Percentiles rank a stretch among this genome's conserved stretches.
These are phyloP conservation scores for Phytophthora pisi DNA, from an alignment of 352 stramenopile species.

Conservation along the genomic window DNA sequence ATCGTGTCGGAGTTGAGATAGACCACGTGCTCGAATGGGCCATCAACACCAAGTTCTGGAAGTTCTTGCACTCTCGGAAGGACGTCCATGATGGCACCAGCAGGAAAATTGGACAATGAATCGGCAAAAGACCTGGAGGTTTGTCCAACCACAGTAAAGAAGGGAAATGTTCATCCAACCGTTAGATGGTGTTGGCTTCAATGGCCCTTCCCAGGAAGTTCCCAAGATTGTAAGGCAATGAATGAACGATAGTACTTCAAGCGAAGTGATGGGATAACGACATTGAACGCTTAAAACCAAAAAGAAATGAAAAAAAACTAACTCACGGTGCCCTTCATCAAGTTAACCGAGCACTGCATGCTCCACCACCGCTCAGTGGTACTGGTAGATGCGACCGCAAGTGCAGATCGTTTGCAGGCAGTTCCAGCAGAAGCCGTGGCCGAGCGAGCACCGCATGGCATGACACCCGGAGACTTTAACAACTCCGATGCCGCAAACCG, in stretches of 20 bases:
- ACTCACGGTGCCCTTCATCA: not conserved
- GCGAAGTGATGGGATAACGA: not conserved
- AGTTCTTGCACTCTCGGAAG: slow-evolving; percentile 21
- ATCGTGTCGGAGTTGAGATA: slow-evolving; percentile 19
- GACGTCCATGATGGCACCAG: slow-evolving; percentile 23
- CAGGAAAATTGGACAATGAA: slow-evolving; percentile 14
- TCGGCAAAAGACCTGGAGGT: not conserved
- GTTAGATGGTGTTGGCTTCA: not conserved
- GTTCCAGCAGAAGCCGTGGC: slow-evolving; percentile 51
- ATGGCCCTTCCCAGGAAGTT: slow-evolving; percentile 2
- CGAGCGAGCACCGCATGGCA: slow-evolving; percentile 41
- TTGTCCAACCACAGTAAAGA: not conserved
- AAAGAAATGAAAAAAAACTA: not conserved
- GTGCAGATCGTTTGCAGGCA: slow-evolving; percentile 32
- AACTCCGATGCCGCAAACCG: slow-evolving; percentile 61
- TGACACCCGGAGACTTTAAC: slow-evolving; percentile 56
- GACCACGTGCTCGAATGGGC: slow-evolving; percentile 20
- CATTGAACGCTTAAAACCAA: not conserved
- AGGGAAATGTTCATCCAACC: not conserved
- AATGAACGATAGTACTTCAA: not conserved
- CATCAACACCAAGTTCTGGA: slow-evolving; percentile 18
- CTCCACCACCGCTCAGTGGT: not conserved
- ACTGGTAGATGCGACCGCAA: slow-evolving; percentile 18
- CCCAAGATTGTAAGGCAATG: not conserved
- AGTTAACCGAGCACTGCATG: not conserved